Base-by-base conservation (phyloP, 2,329 filamentous ascomycete genomes). In the Rachicladosporium sp. region DNA sequence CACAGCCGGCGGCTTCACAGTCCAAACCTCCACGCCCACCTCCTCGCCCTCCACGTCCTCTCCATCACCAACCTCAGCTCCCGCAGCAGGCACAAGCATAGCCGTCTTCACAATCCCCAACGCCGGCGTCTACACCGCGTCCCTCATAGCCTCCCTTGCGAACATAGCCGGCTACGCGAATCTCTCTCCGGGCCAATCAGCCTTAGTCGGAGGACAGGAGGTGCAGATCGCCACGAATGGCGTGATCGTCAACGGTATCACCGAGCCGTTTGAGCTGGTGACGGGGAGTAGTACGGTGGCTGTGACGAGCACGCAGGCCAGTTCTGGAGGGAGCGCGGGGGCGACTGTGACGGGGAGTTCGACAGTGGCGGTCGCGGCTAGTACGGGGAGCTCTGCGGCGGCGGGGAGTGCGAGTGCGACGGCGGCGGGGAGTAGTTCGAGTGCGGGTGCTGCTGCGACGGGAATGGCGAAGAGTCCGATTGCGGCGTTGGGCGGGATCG, bases 101-200 rank as follows among this genome's bases (percentile, higher is more conserved):
- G 38, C 38, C 7, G 33, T 23, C 15, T 41, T 41, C 38, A 41
- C 38, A 3, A 35, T 31, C 12, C 38, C 38, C n/a, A 41, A 41
- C 21, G 38, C 34, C 30, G 38, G 38, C 8, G 29, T 33, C 19
- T 41, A 37, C 34, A 35, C 29, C 19, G 38, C 30, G n/a, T 36
- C 38, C 6, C 21, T 27, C 29, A 33, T 41, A 19, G 34, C 29
- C 30, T 34, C 34, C 38, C 29, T 23, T 9, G 19, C 31, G 21
- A 34, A 23, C 33, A 37, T 41, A 21, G 38, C 38, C 4, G 38
- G 38, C 38, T 37, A 37, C 34, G 19, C n/a, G 19, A 30, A 36
- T 10, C 15, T 13, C 19, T 29, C 21, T 10, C 34, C 34, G 5
- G 38, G 38, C 5, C 38, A 34, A 10, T 34, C 36, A n/a, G 34